phyloP scores from a whole-genome alignment of 208 protist genomes.

The Acanthamoeba lenticulata region DNA sequence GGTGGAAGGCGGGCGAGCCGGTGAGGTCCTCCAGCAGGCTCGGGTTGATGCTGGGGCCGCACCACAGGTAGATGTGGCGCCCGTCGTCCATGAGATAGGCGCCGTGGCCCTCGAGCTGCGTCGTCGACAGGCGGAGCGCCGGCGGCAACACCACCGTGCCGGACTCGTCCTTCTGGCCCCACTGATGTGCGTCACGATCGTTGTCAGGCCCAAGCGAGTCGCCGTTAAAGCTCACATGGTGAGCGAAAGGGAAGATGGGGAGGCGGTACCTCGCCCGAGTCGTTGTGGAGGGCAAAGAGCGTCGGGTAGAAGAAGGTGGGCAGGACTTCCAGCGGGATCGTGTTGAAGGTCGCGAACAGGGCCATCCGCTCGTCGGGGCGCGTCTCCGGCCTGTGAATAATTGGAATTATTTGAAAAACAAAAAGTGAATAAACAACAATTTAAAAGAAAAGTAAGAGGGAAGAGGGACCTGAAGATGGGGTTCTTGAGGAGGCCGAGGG shows the following conservation, averaged over 20 bases:
- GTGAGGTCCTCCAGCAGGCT: not conserved
- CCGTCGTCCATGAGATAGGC: constrained; percentile 50
- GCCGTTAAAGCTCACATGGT: too few species aligned
- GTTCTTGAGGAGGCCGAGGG: constrained; percentile 37
- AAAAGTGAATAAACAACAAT: too few species aligned
- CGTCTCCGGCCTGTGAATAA: not conserved
- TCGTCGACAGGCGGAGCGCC: not conserved
- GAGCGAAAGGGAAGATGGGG: too few species aligned
- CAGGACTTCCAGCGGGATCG: constrained; percentile 19
- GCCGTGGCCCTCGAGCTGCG: not conserved
- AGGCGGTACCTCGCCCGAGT: not conserved
- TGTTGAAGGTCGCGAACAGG: constrained; percentile 55
- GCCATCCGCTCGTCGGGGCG: constrained; percentile 2
- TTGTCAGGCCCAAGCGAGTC: too few species aligned
- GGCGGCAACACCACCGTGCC: not conserved
- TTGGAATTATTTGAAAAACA: too few species aligned
- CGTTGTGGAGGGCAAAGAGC: constrained; percentile 27
- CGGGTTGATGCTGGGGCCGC: not conserved
- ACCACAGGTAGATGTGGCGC: constrained; percentile 51
- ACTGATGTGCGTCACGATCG: not conserved
- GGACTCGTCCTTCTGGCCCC: not conserved
- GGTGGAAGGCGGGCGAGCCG: constrained; percentile 9
- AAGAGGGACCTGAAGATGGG: constrained; percentile 28
- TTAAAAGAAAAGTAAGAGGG: too few species aligned
- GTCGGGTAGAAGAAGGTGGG: constrained; percentile 55